These are phyloP conservation scores for Globisporangium parvum DNA, from an alignment of 352 stramenopile genomes.

Conservation along the genomic window DNA sequence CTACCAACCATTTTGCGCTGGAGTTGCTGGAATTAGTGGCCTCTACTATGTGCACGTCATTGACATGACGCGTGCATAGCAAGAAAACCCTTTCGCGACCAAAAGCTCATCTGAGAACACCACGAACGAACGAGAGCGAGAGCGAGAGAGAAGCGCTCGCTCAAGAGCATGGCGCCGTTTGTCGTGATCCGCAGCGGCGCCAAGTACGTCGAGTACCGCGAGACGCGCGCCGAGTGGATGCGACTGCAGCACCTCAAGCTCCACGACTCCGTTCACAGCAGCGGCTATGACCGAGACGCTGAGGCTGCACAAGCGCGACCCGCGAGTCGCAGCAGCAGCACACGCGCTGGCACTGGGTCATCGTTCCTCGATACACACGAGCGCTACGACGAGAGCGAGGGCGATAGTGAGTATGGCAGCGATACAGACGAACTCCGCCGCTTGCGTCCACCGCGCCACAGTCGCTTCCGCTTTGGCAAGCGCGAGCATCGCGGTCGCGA, in stretches of 20 bases:
- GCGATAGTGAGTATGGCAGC: neutral
- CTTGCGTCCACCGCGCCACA: neutral
- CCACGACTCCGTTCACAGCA: conserved; percentile 6
- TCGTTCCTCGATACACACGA: neutral
- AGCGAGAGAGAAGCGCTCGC: neutral
- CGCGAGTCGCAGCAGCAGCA: conserved; percentile 4
- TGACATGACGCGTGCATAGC: neutral
- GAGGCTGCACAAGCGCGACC: conserved; percentile 15
- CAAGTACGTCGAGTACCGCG: conserved; percentile 63
- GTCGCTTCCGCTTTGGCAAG: neutral
- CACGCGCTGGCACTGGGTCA: conserved; percentile 8
- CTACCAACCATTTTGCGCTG: conserved; percentile 10
- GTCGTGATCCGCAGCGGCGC: conserved; percentile 60
- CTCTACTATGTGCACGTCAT: conserved; percentile 1
- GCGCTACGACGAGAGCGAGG: conserved; percentile 13
- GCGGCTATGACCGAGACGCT: neutral
- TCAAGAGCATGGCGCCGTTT: conserved; percentile 50
- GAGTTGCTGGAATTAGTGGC: too few species aligned
- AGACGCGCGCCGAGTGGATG: conserved; percentile 40
- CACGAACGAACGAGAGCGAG: neutral
- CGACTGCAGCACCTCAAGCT: conserved; percentile 14
- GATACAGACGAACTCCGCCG: neutral
- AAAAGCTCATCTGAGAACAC: neutral
- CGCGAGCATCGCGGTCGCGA: neutral
- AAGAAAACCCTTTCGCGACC: neutral